Evolutionary conservation across 305 asterid genomes (phyloP).

Genomic region (Fraxinus dipetala): DNA sequence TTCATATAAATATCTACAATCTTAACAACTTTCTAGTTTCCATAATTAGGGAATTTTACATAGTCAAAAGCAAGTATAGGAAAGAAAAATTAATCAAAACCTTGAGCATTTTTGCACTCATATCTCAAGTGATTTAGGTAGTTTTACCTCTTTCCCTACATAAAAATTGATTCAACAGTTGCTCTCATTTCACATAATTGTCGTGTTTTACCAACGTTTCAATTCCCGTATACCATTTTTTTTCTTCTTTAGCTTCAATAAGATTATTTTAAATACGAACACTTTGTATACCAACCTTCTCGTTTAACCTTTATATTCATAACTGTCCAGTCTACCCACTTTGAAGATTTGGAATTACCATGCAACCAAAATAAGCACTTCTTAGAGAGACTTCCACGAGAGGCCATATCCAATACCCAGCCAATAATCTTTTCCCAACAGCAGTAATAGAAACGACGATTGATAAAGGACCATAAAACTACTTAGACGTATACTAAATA

Average conservation of each 20-base stretch:
- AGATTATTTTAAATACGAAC: not conserved
- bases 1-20: not conserved
- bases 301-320: not conserved
- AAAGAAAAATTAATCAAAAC: not conserved
- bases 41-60: not conserved
- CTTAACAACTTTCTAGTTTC: not conserved
- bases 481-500: not conserved
- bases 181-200: not conserved
- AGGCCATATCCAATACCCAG: not conserved
- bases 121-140: not conserved
- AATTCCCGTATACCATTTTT: not conserved
- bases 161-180: not conserved
- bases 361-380: constrained; percentile 1
- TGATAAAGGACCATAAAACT: not conserved
- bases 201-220: not conserved
- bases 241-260: not conserved
- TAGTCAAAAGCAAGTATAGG: not conserved
- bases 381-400: not conserved
- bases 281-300: not conserved
- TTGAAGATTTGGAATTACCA: constrained; percentile 10
- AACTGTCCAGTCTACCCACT: not conserved
- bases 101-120: not conserved
- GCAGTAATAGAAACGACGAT: constrained; percentile 1
- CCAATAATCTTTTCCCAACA: constrained; percentile 1
- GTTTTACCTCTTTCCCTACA: not conserved